A percentile compares a stretch with the other conserved stretches of the same genome.
phyloP scores from a whole-genome alignment of 768 basidiomycete genomes.

The Mycena crocata region DNA sequence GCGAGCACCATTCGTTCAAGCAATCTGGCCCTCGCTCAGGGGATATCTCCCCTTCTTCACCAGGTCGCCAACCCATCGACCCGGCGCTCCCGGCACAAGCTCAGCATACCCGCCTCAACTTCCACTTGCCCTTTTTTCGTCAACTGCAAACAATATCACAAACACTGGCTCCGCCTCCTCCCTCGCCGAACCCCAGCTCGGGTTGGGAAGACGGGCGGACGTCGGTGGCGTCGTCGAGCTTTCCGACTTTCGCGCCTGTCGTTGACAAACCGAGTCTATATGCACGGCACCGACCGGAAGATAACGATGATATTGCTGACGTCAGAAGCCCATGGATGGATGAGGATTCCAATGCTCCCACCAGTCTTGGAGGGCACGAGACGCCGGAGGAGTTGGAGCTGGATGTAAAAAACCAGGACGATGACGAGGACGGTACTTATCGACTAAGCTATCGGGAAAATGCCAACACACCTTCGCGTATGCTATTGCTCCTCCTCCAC shows the following conservation, averaged over 20 bases:
- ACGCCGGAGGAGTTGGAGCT: slow-evolving; percentile 13
- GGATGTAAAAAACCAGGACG: slow-evolving; percentile 12
- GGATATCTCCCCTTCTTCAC: not conserved
- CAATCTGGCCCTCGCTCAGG: not conserved
- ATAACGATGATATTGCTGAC: not conserved
- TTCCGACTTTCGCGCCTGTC: slow-evolving; percentile 28
- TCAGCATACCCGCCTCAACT: not conserved
- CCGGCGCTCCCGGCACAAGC: not conserved
- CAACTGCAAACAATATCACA: slow-evolving; percentile 6
- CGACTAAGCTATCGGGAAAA: slow-evolving; percentile 25
- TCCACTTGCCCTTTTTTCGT: slow-evolving; percentile 21
- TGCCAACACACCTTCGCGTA: slow-evolving; percentile 10
- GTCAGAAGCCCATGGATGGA: slow-evolving; percentile 7
- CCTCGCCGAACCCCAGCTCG: not conserved
- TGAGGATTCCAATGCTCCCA: slow-evolving; percentile 7
- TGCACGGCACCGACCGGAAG: not conserved
- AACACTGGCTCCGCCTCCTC: slow-evolving; percentile 3
- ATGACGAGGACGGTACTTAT: slow-evolving; percentile 12
- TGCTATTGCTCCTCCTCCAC: not conserved
- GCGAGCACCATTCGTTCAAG: slow-evolving; percentile 7
- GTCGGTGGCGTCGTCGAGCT: slow-evolving; percentile 19
- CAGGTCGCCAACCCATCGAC: not conserved
- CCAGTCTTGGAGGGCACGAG: slow-evolving; percentile 16
- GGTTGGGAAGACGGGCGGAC: not conserved
- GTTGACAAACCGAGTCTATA: not conserved